phyloP scores from a whole-genome alignment of 352 stramenopile species.

The Thraustotheca clavata region DNA sequence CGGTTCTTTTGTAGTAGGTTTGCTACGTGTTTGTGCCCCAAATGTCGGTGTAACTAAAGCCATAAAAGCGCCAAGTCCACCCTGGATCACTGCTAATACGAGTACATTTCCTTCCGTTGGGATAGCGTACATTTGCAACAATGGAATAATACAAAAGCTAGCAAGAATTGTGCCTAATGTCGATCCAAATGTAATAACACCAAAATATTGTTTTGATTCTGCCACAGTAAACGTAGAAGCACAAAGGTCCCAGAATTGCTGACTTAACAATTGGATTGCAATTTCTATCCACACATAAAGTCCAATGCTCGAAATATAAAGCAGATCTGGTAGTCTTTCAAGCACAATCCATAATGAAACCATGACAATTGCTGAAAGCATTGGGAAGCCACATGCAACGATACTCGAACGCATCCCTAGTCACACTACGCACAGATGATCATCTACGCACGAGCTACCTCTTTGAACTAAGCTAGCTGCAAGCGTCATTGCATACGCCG shows the following conservation, averaged over 20 bases:
- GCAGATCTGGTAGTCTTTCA: background rate
- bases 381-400: constrained; percentile 9
- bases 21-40: constrained; percentile 4
- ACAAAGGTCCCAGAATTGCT: constrained; percentile 85
- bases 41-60: constrained; percentile 30
- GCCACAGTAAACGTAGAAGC: constrained; percentile 70
- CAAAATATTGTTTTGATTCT: constrained; percentile 81
- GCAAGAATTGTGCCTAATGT: constrained; percentile 68
- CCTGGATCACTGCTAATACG: constrained; percentile 39
- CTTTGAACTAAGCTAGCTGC: constrained; percentile 31
- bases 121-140: constrained; percentile 37
- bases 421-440: background rate
- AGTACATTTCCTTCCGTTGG: constrained; percentile 70
- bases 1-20: background rate
- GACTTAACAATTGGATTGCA: constrained; percentile 55
- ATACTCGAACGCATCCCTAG: constrained; percentile 2
- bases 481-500: constrained; percentile 52
- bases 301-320: constrained; percentile 27
- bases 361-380: constrained; percentile 11
- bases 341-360: constrained; percentile 8
- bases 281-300: constrained; percentile 82
- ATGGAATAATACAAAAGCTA: constrained; percentile 60
- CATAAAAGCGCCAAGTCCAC: constrained; percentile 49
- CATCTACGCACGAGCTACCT: constrained; percentile 1
- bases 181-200: constrained; percentile 77